Evolutionary conservation across 208 protist species (phyloP).

Genomic region (Trypanosomatidae sp.): DNA sequence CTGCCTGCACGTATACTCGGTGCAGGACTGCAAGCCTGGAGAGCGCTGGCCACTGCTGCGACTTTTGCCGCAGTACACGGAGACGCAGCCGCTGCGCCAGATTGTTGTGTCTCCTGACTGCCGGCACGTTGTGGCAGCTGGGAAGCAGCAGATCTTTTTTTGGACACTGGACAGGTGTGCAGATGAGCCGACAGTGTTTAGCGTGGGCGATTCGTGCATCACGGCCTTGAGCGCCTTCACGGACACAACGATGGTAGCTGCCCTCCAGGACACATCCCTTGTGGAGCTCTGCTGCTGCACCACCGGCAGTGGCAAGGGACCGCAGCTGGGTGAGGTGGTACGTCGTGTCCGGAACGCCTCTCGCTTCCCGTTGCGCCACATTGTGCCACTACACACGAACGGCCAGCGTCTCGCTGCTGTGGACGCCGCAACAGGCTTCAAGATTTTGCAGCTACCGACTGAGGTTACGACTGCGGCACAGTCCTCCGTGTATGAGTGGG

Average conservation of each 20-base stretch:
- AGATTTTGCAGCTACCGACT: slow-evolving; percentile 45
- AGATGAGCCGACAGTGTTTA: slow-evolving; percentile 21
- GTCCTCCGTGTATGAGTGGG: slow-evolving; percentile 17
- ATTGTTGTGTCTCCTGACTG: slow-evolving; percentile 38
- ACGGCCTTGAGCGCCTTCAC: slow-evolving; percentile 62
- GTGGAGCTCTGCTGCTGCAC: slow-evolving; percentile 39
- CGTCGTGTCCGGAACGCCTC: slow-evolving; percentile 22
- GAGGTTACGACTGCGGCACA: neutral
- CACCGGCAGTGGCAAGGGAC: neutral
- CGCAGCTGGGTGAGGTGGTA: slow-evolving; percentile 15
- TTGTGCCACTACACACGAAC: slow-evolving; percentile 35
- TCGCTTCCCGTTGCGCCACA: slow-evolving; percentile 32
- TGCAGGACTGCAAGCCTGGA: slow-evolving; percentile 48
- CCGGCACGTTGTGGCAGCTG: slow-evolving; percentile 44
- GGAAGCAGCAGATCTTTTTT: slow-evolving; percentile 46
- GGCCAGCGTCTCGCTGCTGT: slow-evolving; percentile 50
- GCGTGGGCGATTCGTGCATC: slow-evolving; percentile 19
- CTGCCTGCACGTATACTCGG: slow-evolving; percentile 66
- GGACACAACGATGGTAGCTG: slow-evolving; percentile 46
- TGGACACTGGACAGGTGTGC: slow-evolving; percentile 43
- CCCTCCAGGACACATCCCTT: slow-evolving; percentile 35
- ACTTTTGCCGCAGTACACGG: slow-evolving; percentile 55
- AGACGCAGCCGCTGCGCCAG: slow-evolving; percentile 40
- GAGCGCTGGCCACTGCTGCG: slow-evolving; percentile 54
- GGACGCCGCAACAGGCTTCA: slow-evolving; percentile 58